Base-by-base conservation (phyloP, 495 filamentous ascomycete species). In the Parathielavia hyrcaniae region DNA sequence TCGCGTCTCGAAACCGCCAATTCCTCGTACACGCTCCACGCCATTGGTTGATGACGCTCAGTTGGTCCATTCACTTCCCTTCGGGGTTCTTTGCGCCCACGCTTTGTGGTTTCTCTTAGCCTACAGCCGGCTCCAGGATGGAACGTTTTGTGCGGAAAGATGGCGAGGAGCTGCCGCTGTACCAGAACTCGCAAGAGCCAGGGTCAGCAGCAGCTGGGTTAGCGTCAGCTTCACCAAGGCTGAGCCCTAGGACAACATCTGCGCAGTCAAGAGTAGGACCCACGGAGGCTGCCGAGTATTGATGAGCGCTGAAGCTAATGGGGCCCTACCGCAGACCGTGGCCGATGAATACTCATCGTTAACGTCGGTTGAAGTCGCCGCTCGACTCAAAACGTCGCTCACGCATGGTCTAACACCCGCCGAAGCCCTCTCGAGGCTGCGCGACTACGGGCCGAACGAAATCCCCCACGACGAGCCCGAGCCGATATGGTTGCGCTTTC, bases 391-490 rank as follows among this genome's bases (percentile, higher is more conserved):
- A 49, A 90, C 93, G n/a, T 97, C 92, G 23, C 77, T 95, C 23
- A 81, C 76, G 16, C 78, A 89, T 62, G 93, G 93, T 32, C 79
- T 99, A 20, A 81, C 87, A 1, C 86, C 89, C 4, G 77, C 85
- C 7, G 89, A 96, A 71, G 91, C 90, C 14, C 79, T 88, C 59
- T 76, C 87, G 30, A 84, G 92, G 55, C 75, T 96, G 32, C 80
- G 84, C 57, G 83, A 85, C 55, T 80, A 93, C 79, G 93, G 93
- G 23, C 84, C 88, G 11, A 99, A 99, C 68, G 93, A 99, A 71
- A 85, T 99, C 45, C 90, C 92, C 7, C 89, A 91, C 63, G 89
- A 95, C 55, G 86, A 91, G 58, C 90, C 91, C 5, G 93, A 99
- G 73, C 91, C 93, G 16, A 72, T 97, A 51, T 97, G 93, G 88